Percentiles rank a stretch among this genome's conserved stretches.
Conservation (phyloP, 2,329 filamentous ascomycete genomes). For the Helotiales sp. region DNA sequence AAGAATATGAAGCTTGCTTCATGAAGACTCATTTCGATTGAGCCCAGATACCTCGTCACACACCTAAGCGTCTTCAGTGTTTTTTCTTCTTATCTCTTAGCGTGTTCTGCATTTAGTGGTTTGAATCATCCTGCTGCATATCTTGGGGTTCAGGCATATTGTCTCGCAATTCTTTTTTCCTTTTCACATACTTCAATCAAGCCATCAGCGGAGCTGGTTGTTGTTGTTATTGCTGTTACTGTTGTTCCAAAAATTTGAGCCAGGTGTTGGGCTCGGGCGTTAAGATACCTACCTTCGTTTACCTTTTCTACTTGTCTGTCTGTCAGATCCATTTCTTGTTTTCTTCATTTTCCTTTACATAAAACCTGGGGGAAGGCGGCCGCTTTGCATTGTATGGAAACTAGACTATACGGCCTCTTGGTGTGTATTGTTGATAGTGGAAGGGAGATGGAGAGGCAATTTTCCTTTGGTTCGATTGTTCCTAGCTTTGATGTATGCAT, state of each 20-base stretch:
- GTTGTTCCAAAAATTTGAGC: background rate
- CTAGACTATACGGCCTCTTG: slow-evolving; percentile 12
- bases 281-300: slow-evolving; percentile 17
- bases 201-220: slow-evolving; percentile 14
- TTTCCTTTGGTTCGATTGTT: slow-evolving; percentile 1
- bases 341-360: background rate
- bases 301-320: background rate
- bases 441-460: background rate
- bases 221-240: background rate
- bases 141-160: slow-evolving; percentile 15
- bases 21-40: slow-evolving; percentile 12
- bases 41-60: slow-evolving; percentile 15
- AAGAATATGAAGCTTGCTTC: slow-evolving; percentile 30
- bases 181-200: background rate
- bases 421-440: slow-evolving; percentile 8
- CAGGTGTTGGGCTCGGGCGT: slow-evolving; percentile 13
- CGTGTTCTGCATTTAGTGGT: slow-evolving; percentile 23
- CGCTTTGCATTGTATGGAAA: slow-evolving; percentile 3
- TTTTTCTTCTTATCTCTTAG: slow-evolving; percentile 25
- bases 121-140: slow-evolving; percentile 21
- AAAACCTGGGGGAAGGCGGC: background rate
- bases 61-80: slow-evolving; percentile 13
- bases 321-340: background rate
- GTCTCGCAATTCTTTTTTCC: slow-evolving; percentile 2
- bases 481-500: slow-evolving; percentile 12